Evolutionary conservation across 1,139 yeast species (phyloP), one percentile per base, ranked within the genome.

Genomic region (Saccharomyces pastorianus): DNA sequence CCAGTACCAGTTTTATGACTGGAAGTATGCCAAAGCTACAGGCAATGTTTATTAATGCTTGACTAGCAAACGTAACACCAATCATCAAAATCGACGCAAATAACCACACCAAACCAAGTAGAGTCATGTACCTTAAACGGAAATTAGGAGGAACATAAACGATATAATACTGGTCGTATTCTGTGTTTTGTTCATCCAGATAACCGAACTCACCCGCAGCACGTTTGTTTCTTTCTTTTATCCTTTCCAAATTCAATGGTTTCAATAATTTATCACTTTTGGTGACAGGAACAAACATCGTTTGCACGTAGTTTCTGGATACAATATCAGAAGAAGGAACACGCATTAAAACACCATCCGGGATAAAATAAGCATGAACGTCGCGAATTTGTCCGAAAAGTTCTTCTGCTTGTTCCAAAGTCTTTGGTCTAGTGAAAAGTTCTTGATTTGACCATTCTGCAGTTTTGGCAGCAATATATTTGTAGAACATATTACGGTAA

Each of bases 131-230:
- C 53, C 96, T 76, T 13, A 67, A 50, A 53, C 82, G 77, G 69
- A 93, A 88, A 55, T 77, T 63, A 1, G 96, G 96, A 2, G 99
- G 99, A 53, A 90, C 76, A 70, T 91, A 93, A 1, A 91, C 97
- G 32, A 91, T 80, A 0, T 81, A 76, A 66, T 91, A 88, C 1
- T 81, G 76, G 56, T 82, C 81, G 48, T 83, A 81, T 53, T 74
- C 73, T 49, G 75, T 68, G 23, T 65, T 63, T 54, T 78, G 82
- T 47, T 73, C 76, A 46, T 78, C 82, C 52, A 82, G 81, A 47
- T 81, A 84, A 53, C 81, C 83, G 53, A 79, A 79, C 47, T 79
- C 74, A 29, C 76, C 80, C 6, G 68, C 65, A 50, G 60, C 65
- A 11, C 61, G 60, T 47, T 58, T 59, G 25, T 62, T 63, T 50